Evolutionary conservation across 2,329 filamentous ascomycete genomes (phyloP), one percentile per base, ranked within the genome.

Genomic region (Xylaria sp.): DNA sequence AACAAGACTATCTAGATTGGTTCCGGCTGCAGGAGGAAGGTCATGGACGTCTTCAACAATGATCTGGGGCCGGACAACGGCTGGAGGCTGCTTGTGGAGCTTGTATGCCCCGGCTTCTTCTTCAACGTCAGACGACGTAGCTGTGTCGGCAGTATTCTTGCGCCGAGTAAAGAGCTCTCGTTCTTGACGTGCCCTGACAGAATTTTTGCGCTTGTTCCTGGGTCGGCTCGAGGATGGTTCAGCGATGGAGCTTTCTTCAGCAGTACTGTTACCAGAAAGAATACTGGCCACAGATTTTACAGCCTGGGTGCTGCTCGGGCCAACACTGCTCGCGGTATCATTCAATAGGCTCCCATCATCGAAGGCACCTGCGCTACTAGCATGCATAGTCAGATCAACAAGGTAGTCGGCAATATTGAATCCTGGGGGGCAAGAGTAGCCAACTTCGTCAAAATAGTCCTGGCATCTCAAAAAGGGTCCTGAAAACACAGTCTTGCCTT

Each of bases 351-450:
- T 83, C 18, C 87, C 88, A 64, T 91, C 88, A 41, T 91, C 87
- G 65, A 89, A 86, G 2, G 88, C 82, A 7, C 86, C 83, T 23
- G 85, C 87, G 54, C 86, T 85, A 67, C 92, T 89, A 28, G 94
- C 94, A 79, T 99, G 96, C 95, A 99, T 98, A 0, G 96, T 98
- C 49, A 99, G 86, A 79, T 99, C 96, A 36, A 99, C 94, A 5
- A 99, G 88, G 78, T 98, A 99, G 79, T 99, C 96, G 3, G 96
- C 96, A 80, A 99, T 98, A 77, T 99, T 99, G 87, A 98, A 99
- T 1, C 97, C 97, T 28, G 94, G 92, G 12, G 96, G 96, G 77
- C 97, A 99, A 58, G 92, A 86, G 79, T 98, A 99, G 52, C 96
- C 97, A 70, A 97, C 91, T 56, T 90, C 87, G 77, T 98, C 94